Base-by-base conservation (phyloP, 2,329 filamentous ascomycete species). In the Diplodia sapinea region DNA sequence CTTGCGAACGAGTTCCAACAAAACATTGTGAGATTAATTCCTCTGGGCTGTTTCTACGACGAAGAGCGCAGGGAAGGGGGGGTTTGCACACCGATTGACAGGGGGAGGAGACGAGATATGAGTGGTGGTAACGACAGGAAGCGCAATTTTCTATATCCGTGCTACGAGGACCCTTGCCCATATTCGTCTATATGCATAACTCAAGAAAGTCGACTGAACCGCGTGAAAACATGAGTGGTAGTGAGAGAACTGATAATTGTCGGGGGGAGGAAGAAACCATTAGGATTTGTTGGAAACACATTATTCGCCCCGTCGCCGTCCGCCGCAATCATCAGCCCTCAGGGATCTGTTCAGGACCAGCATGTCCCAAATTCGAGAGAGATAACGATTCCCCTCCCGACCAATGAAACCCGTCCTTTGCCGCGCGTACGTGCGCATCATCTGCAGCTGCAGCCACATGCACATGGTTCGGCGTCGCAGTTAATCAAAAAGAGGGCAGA, bases 71-170 rank as follows among this genome's bases (percentile, higher is more conserved):
- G 23, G 23, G 43, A 20, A n/a, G 43, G 6, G n/a, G 3, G 17
- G 23, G 2, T 2, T 23, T 4, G 38, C 38, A 40, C 13, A 43
- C 17, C 40, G 17, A 47, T 20, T 47, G 43, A n/a, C 43, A 47
- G n/a, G 43, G 17, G 17, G 23, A 3, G 13, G 38, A 33, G 31
- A 36, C 40, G 17, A 47, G 40, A n/a, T n/a, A 47, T 47, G 43
- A 47, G 40, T 33, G 11, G 33, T 11, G 33, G 15, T 47, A 47
- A 20, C 43, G 43, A 47, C 20, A 20, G 43, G n/a, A 47, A n/a
- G 43, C 43, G 43, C 43, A 47, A 47, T 47, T 47, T 36, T 47
- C 43, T 47, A 47, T 47, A 47, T 47, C 43, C 43, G 43, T 47
- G 43, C 43, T 47, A 47, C 43, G 43, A 47, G 9, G n/a, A 20